Evolutionary conservation across 2,329 filamentous ascomycete species (phyloP).

Genomic region (Fonsecaea monophora): DNA sequence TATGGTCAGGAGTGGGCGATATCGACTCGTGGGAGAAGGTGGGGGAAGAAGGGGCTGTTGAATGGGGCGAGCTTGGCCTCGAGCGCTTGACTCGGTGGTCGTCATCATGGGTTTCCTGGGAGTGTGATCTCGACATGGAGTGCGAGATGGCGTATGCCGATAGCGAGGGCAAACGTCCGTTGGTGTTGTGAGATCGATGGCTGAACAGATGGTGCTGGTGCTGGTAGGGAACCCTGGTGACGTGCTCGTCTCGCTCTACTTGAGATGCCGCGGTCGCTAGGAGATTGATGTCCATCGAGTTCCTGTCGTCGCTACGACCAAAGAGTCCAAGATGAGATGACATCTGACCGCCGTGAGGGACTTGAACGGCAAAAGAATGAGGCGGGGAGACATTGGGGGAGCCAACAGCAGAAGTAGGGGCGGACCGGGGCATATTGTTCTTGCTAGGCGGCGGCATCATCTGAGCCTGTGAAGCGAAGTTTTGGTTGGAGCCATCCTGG

Average conservation of each 20-base stretch:
- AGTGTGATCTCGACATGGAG: slow-evolving; percentile 80
- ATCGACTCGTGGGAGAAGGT: slow-evolving; percentile 96
- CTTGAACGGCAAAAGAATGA: slow-evolving; percentile 72
- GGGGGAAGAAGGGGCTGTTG: slow-evolving; percentile 92
- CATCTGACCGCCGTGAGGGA: slow-evolving; percentile 59
- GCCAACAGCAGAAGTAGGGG: slow-evolving; percentile 80
- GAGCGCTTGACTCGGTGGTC: slow-evolving; percentile 84
- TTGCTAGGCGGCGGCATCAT: slow-evolving; percentile 78
- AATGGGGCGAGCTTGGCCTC: slow-evolving; percentile 90
- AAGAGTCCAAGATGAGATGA: slow-evolving; percentile 59
- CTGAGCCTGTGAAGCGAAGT: slow-evolving; percentile 57
- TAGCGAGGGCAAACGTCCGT: slow-evolving; percentile 74
- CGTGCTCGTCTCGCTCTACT: slow-evolving; percentile 67
- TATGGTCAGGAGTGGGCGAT: slow-evolving; percentile 95
- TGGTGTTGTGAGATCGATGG: slow-evolving; percentile 54
- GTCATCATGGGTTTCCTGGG: slow-evolving; percentile 71
- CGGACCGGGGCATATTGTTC: slow-evolving; percentile 83
- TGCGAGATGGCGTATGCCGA: slow-evolving; percentile 76
- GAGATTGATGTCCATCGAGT: slow-evolving; percentile 69
- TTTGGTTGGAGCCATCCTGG: slow-evolving; percentile 57
- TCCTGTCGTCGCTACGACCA: slow-evolving; percentile 56
- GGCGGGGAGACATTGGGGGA: slow-evolving; percentile 98
- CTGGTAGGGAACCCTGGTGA: slow-evolving; percentile 49
- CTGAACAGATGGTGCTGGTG: slow-evolving; percentile 56
- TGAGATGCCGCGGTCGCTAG: slow-evolving; percentile 73